These are phyloP conservation scores for Phaseolus lunatus DNA, from an alignment of 306 rosid genomes.

Conservation along the genomic window DNA sequence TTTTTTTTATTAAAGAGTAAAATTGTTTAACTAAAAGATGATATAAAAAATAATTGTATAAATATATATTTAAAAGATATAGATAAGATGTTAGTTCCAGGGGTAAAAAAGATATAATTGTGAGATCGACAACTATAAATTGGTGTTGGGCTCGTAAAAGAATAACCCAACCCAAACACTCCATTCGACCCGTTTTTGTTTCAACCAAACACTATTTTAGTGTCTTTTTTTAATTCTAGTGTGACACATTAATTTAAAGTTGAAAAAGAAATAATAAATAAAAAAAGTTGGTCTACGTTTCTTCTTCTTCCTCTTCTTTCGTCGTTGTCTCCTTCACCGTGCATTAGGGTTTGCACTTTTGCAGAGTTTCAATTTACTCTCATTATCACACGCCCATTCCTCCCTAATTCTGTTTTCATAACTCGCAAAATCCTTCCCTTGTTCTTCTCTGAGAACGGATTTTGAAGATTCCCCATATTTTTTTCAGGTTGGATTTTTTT, in stretches of 20 bases:
- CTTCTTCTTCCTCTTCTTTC: not conserved
- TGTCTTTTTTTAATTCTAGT: not conserved
- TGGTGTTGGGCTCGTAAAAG: too few species aligned
- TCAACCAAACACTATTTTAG: not conserved
- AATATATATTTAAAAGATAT: too few species aligned
- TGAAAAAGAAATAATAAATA: not conserved
- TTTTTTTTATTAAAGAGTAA: too few species aligned
- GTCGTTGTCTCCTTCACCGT: conserved; percentile 13
- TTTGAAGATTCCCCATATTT: not conserved
- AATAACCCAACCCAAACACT: too few species aligned
- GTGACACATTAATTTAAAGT: not conserved
- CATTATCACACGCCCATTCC: not conserved
- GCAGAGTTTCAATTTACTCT: conserved; percentile 37
- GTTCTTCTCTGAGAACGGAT: conserved; percentile 1
- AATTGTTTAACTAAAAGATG: too few species aligned
- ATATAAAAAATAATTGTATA: too few species aligned
- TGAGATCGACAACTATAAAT: too few species aligned
- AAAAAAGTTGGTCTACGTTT: conserved; percentile 18
- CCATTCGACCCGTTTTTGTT: not conserved
- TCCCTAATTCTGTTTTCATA: not conserved
- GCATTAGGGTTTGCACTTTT: conserved; percentile 42
- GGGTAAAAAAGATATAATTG: too few species aligned
- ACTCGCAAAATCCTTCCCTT: not conserved
- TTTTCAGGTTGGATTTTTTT: not conserved
- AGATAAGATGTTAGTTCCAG: too few species aligned